Base-by-base conservation (phyloP, 1,284 basidiomycete species). In the Leucoagaricus sp. region DNA sequence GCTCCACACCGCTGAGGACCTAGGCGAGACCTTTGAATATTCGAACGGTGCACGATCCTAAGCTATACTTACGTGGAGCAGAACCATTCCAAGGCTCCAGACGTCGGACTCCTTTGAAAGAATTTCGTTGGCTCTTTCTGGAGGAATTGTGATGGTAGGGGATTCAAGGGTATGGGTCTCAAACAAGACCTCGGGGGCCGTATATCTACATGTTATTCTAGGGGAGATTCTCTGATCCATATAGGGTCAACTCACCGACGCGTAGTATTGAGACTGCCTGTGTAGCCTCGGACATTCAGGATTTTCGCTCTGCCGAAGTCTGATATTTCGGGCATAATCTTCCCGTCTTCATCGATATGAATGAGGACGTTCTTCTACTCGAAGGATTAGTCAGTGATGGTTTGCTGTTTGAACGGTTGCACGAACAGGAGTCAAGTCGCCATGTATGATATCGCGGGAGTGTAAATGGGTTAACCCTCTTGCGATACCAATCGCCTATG, bases 261-360 rank as follows among this genome's bases (percentile, higher is more conserved):
- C 0, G 23, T 48, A 6, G 10, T 4, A 10, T 41, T 33, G 17
- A 55, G 53, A n/a, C 53, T 55, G 5, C 53, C 53, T 17, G 53
- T 48, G 21, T 17, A 41, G 5, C 53, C 53, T 23, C 25, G 12
- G 2, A 23, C 21, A 5, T 29, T 23, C 25, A 40, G 13, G 15
- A 55, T 40, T 45, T 48, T 55, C 10, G 53, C 53, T n/a, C 53
- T 26, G 5, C 53, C 53, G 41, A 55, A 55, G 15, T 55, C 53
- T 8, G 45, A 48, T 40, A 55, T 55, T 29, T 55, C 19, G 8
- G 53, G 36, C 1, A 47, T 15, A 3, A 21, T 2, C 7, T 40
- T 42, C 7, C 36, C 46, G 7, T 55, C 28, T 2, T 15, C 17
- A 6, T 48, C 45, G 7, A 7, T 19, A 23, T 42, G 17, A 13